Evolutionary conservation across 2,329 filamentous ascomycete genomes (phyloP), one percentile per base, ranked within the genome.

Genomic region (Diaporthe sp.): DNA sequence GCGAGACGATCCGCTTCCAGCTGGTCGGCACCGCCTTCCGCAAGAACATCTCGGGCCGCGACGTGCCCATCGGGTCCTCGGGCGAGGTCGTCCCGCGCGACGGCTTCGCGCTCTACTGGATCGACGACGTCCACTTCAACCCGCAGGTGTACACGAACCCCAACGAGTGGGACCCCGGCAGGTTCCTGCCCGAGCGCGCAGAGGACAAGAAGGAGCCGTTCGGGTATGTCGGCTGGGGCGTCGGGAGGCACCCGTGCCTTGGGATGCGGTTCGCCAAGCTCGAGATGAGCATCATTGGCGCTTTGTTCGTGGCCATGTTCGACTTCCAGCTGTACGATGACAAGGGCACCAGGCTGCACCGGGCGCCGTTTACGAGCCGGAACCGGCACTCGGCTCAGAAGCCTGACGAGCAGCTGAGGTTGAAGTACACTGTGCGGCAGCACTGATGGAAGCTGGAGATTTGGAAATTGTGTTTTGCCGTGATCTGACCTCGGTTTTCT

Each of bases 1-100:
- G 85, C 54, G 90, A 92, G 75, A 85, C 84, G 19, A 89, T 92
- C 74, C 86, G 89, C 3, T 77, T 91, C 33, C 85, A 86, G 42
- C 77, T 86, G 10, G 80, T 84, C 0, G 89, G 89, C 8, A 83
- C 85, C 0, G 83, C 84, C 0, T 88, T 91, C 78, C 84, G 90
- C 9, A 87, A 86, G 79, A 92, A 91, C 77, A 81, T 82, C 12
- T 85, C 84, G 45, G 85, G 84, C 22, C 81, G 80, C 30, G 83
- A 86, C 50, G 80, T 91, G 7, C 81, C 83, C 1, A 85, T 89
- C 33, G 77, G 76, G 7, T 79, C 79, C 4, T 85, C 84, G 7
- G 83, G 83, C 30, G 86, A 89, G 77, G 83, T 90, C 10, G 85
- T 92, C 28, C 89, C 89, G 0, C 76, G 81, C 2, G 83, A 84